Percentiles rank a stretch among this genome's conserved stretches.
Conservation (phyloP, 2,329 filamentous ascomycete species). For the Ophiosphaerella herpotricha region DNA sequence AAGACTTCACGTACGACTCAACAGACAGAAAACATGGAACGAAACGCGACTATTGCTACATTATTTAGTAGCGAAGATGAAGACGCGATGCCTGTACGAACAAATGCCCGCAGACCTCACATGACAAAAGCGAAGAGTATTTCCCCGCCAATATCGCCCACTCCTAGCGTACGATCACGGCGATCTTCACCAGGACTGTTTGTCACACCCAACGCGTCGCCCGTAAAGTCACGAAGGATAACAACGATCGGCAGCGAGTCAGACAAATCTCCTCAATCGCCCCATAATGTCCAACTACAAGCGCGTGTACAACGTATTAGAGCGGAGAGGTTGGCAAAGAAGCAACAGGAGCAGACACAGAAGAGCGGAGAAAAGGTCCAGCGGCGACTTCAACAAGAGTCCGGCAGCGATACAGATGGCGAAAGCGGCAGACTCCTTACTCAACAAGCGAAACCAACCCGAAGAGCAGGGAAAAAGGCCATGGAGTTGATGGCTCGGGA, state of each 20-base stretch:
- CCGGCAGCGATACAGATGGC: constrained; percentile 61
- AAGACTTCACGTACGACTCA: constrained; percentile 16
- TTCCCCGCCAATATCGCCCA: constrained; percentile 21
- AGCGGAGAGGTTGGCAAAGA: constrained; percentile 68
- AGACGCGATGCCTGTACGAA: constrained; percentile 34
- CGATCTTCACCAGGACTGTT: constrained; percentile 60
- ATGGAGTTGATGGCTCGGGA: constrained; percentile 93
- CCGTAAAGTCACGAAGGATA: constrained; percentile 20
- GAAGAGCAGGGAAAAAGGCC: constrained; percentile 93
- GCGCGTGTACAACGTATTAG: constrained; percentile 76
- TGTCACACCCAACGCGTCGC: constrained; percentile 55
- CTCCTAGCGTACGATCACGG: constrained; percentile 30
- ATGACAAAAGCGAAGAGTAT: constrained; percentile 13
- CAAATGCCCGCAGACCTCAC: constrained; percentile 17
- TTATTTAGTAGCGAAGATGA: constrained; percentile 32
- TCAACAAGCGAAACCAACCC: constrained; percentile 69
- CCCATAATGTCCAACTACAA: constrained; percentile 65
- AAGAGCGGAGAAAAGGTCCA: constrained; percentile 16
- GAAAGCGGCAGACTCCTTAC: constrained; percentile 59
- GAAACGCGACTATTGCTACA: constrained; percentile 5
- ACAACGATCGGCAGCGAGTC: constrained; percentile 48
- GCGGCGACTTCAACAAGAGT: constrained; percentile 48
- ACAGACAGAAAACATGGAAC: neutral
- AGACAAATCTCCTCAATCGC: constrained; percentile 48
- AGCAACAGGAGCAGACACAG: constrained; percentile 54